phyloP scores from a whole-genome alignment of 345 rosid genomes.

The Camelina hispida region DNA sequence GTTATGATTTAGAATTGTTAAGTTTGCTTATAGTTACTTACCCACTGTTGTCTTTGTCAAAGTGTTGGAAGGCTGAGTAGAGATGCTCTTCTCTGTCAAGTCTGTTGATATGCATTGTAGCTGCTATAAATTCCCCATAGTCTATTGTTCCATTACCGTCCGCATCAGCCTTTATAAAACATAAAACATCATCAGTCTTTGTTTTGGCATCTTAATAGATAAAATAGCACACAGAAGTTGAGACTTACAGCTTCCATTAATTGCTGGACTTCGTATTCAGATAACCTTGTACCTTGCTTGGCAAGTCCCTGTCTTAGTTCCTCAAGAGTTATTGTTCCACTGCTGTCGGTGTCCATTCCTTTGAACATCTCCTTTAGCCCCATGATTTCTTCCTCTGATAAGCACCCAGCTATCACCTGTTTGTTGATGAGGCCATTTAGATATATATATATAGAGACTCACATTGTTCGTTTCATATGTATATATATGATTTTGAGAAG shows the following conservation, averaged over 20 bases:
- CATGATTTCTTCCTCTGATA: constrained; percentile 97
- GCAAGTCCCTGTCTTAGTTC: constrained; percentile 92
- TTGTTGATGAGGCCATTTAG: constrained; percentile 14
- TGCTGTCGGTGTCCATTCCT: constrained; percentile 84
- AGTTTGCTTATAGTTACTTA: constrained; percentile 30
- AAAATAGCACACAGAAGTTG: background rate
- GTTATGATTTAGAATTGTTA: constrained; percentile 10
- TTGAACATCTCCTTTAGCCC: constrained; percentile 96
- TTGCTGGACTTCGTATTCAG: constrained; percentile 87
- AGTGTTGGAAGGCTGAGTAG: constrained; percentile 81
- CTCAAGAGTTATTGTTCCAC: constrained; percentile 94
- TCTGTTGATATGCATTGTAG: constrained; percentile 82
- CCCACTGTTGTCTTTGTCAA: constrained; percentile 91
- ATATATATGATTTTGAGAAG: background rate
- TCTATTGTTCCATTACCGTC: constrained; percentile 85
- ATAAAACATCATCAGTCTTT: constrained; percentile 1
- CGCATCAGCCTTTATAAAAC: constrained; percentile 72
- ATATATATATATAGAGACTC: constrained; percentile 1
- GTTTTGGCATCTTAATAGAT: background rate
- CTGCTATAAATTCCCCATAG: constrained; percentile 80
- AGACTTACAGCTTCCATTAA: constrained; percentile 91
- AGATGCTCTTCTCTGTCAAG: constrained; percentile 82
- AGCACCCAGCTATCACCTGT: constrained; percentile 93
- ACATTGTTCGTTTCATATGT: background rate
- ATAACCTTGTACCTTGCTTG: constrained; percentile 85